Conservation (phyloP, 2,329 filamentous ascomycete genomes). For the Pezicula rhizophila region DNA sequence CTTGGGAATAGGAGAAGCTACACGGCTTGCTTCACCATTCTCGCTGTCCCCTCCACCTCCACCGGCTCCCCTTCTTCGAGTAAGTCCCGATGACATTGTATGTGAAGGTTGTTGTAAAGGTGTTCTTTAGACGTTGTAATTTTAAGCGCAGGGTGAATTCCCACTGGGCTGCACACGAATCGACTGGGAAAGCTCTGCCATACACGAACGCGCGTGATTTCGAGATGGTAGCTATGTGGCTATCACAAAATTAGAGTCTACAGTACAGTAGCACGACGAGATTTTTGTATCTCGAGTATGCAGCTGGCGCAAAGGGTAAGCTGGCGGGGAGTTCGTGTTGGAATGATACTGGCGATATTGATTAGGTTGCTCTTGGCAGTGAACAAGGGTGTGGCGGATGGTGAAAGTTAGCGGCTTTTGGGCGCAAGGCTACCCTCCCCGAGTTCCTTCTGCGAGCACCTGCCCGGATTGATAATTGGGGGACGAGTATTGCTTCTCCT, state of each 20-base stretch:
- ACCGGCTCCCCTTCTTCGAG: constrained; percentile 61
- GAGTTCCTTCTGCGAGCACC: neutral
- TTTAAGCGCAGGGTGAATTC: constrained; percentile 17
- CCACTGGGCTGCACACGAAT: constrained; percentile 17
- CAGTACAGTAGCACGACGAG: neutral
- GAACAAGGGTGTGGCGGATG: neutral
- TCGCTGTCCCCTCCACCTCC: constrained; percentile 57
- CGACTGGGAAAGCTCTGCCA: constrained; percentile 12
- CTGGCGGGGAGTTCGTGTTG: neutral
- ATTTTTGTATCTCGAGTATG: neutral
- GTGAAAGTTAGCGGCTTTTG: neutral
- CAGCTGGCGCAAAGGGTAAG: neutral
- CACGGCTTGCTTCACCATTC: constrained; percentile 57
- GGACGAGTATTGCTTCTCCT: neutral
- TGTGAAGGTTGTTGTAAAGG: constrained; percentile 7
- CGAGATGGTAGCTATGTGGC: neutral
- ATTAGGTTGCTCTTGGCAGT: neutral
- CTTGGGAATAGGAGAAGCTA: constrained; percentile 59
- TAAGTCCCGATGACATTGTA: constrained; percentile 48
- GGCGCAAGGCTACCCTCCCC: neutral
- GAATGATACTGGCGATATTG: neutral
- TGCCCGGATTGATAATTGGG: neutral
- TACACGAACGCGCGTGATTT: constrained; percentile 11
- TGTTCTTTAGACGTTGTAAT: constrained; percentile 11
- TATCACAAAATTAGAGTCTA: neutral